Evolutionary conservation across 148 eudicot genomes (phyloP), one percentile per base, ranked within the genome.

Genomic region (Silene latifolia): DNA sequence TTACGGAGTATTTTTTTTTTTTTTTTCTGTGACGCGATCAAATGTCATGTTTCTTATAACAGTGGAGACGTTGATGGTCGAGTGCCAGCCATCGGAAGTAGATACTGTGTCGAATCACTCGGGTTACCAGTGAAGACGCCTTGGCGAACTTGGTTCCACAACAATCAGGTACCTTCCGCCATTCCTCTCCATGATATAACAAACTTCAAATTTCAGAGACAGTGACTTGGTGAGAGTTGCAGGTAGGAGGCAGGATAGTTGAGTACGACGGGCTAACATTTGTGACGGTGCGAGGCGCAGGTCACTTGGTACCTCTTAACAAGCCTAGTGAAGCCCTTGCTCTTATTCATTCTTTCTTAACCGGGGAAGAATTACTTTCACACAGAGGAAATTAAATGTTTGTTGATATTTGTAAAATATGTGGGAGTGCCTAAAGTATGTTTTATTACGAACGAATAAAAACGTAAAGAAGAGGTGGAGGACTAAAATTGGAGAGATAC

Each of bases 1-100:
- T n/a, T n/a, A n/a, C n/a, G n/a, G n/a, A n/a, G n/a, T n/a, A n/a
- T n/a, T n/a, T n/a, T n/a, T n/a, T n/a, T n/a, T 18, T 3, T 74
- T 3, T 23, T 12, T 11, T 56, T 11, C 15, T 27, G 7, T 18
- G 58, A 54, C 35, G 23, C 53, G 0, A 77, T 63, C 63, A 29
- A 54, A 13, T 63, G 27, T 1, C 3, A n/a, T 58, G 47, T 27
- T 58, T 2, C 15, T 68, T 79, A 42, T 10, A 32, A 76, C 75
- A 89, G 92, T 74, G 92, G 92, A 60, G 92, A 89, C 53, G 87
- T 77, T 23, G 83, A 80, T 77, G 92, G 90, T 20, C 74, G 92
- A 77, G 88, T 89, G 56, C 92, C 92, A 0, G 79, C 82, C 7
- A 82, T 89, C 35, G 92, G 88, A 29, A 71, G 87, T 35, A 78